Evolutionary conservation across 352 stramenopile genomes (phyloP), one percentile per base, ranked within the genome.

Genomic region (Peronospora belbahrii): DNA sequence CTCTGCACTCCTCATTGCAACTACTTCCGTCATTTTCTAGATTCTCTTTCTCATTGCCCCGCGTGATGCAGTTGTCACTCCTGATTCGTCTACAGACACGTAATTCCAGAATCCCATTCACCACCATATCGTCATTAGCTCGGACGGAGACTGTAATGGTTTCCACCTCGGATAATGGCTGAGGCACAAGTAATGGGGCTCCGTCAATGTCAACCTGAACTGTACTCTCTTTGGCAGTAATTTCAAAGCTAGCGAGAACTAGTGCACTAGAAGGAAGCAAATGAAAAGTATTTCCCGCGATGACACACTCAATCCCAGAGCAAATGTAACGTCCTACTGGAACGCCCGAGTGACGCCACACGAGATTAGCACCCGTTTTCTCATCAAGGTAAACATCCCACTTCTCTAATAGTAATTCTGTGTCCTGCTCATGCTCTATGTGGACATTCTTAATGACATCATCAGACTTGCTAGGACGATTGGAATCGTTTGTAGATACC

Each of bases 381-480:
- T 85, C 72, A 36, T 83, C 65, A 13, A 86, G 34, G 38, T 78
- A 74, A 28, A 86, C 69, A 28, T 83, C 70, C 9, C 34, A 69
- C 30, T 85, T 67, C 32, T 77, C 70, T 3, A 85, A 25, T 4
- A 74, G 42, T 4, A 88, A 22, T 28, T 45, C 49, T 6, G 30
- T 37, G n/a, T 37, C 18, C 3, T 48, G 11, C 19, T 48, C 20
- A 13, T 30, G 11, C 13, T 42, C 24, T 8, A 31, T 34, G 2
- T 36, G 14, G 17, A 32, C 18, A 24, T 42, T 34, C 4, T 50
- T 14, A 23, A 33, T 14, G 15, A 34, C 38, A 9, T 36, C 22
- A 27, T 32, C 13, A 44, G 33, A 13, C 20, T 38, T 32, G 24
- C 22, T 42, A 20, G 4, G 11, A 8, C 42, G 15, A 9, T 19